Conservation (phyloP, 371 early-diverging fungal genomes). For the Circinella minor region DNA sequence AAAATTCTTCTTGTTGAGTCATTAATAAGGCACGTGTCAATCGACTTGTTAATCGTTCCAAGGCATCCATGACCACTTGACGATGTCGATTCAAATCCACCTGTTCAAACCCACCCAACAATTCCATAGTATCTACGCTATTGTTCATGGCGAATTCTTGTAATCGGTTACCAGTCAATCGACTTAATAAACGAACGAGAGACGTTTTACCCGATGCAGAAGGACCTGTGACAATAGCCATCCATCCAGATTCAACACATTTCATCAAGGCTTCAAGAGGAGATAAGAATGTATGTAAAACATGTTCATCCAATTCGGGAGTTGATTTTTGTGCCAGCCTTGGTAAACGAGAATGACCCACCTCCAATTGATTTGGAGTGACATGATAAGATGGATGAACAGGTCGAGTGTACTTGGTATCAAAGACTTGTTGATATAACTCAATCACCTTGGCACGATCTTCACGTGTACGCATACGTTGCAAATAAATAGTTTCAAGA, state of each 20-base stretch:
- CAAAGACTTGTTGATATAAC: slow-evolving; percentile 73
- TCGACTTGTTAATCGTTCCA: slow-evolving; percentile 29
- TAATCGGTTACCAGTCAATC: slow-evolving; percentile 78
- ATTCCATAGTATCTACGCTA: slow-evolving; percentile 93
- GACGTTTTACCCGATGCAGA: slow-evolving; percentile 89
- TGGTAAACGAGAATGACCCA: slow-evolving; percentile 74
- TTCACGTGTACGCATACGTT: slow-evolving; percentile 84
- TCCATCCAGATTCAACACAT: slow-evolving; percentile 90
- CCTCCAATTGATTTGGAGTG: slow-evolving; percentile 46
- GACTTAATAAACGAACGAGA: slow-evolving; percentile 82
- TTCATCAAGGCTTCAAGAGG: slow-evolving; percentile 82
- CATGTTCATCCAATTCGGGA: slow-evolving; percentile 47
- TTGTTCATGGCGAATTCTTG: slow-evolving; percentile 95
- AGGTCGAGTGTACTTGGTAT: slow-evolving; percentile 43
- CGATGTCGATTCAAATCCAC: slow-evolving; percentile 86
- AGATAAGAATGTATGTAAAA: slow-evolving; percentile 72
- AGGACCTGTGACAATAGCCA: slow-evolving; percentile 92
- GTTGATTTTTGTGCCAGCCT: slow-evolving; percentile 34
- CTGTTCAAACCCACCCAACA: slow-evolving; percentile 97
- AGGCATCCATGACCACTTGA: slow-evolving; percentile 55
- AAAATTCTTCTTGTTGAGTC: slow-evolving; percentile 6
- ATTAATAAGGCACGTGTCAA: slow-evolving; percentile 38
- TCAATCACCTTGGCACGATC: slow-evolving; percentile 77
- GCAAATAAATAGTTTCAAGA: slow-evolving; percentile 82
- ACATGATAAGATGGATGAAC: slow-evolving; percentile 48